Base-by-base conservation (phyloP, 768 basidiomycete genomes). In the Leccinellum albellum region DNA sequence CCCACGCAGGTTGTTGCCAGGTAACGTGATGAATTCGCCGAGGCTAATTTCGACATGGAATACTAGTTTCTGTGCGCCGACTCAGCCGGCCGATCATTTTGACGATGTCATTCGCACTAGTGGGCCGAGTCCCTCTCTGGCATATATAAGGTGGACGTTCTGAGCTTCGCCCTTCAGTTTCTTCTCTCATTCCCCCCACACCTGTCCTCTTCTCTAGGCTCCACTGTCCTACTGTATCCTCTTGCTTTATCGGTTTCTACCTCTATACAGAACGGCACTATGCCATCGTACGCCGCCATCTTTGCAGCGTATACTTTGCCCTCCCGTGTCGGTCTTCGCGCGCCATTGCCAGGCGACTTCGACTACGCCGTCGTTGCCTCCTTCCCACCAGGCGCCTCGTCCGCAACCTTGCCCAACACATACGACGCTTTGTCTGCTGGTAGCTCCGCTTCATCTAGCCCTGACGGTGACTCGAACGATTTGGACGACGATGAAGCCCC, bases 131-230 rank as follows among this genome's bases (percentile, higher is more conserved):
- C 24, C 50, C 55, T 42, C 15, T 50, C 29, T 58, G 24, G 31
- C 31, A 26, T 48, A 56, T 58, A 46, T 53, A 62, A 65, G 52
- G 50, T 42, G 15, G 40, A 6, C 32, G 10, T 13, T 12, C 15
- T 13, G 33, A 6, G 12, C 12, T 37, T 4, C 0, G 10, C 28
- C 53, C 51, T 20, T 51, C 54, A 47, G 46, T 51, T 57, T 53
- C 46, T 32, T 51, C 53, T 50, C 44, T 32, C 20, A 9, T 32
- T 42, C 15, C 29, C 47, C 26, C 47, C 17, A 35, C 47, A 29
- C 31, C 17, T n/a, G n/a, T n/a, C 6, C 24, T 12, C 42, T 0
- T 23, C 20, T 44, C 42, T 44, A 37, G 17, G 17, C 17, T 37
- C 17, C 0, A 15, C 42, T 44, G 8, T n/a, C n/a, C 21, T 23